Evolutionary conservation across 371 early-diverging fungal species (phyloP).

Genomic region (Capillidium rhysosporum): DNA sequence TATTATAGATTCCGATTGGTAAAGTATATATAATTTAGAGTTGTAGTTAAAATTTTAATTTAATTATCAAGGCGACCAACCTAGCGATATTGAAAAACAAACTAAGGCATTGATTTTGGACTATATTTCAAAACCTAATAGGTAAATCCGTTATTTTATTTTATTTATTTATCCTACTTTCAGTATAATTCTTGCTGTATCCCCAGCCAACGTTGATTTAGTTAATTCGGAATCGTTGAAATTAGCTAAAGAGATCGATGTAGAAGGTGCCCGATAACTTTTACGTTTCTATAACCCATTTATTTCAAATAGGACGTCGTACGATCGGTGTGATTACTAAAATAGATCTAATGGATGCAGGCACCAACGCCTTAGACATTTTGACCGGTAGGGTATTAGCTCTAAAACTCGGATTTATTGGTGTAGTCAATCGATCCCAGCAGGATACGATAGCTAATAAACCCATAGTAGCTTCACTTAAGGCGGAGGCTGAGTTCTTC

Average conservation of each 20-base stretch:
- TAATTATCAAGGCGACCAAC: too few species aligned
- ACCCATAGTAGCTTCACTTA: conserved; percentile 66
- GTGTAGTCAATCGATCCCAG: conserved; percentile 86
- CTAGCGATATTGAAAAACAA: conserved; percentile 94
- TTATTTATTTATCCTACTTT: too few species aligned
- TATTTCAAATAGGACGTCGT: too few species aligned
- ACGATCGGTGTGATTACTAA: conserved; percentile 99
- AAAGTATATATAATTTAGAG: too few species aligned
- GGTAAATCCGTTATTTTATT: too few species aligned
- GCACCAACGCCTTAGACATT: conserved; percentile 98
- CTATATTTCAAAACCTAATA: conserved; percentile 88
- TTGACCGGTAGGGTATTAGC: conserved; percentile 93
- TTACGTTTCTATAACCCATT: too few species aligned
- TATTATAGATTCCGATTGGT: conserved; percentile 69
- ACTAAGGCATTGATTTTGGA: conserved; percentile 93
- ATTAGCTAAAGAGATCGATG: conserved; percentile 92
- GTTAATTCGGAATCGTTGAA: conserved; percentile 98
- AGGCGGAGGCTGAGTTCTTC: conserved; percentile 80
- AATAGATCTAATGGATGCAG: conserved; percentile 98
- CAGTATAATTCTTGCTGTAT: conserved; percentile 94
- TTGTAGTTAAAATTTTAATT: too few species aligned
- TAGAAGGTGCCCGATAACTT: conserved; percentile 88
- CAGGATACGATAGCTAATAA: conserved; percentile 86
- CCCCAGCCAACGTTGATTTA: conserved; percentile 94
- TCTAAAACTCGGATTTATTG: conserved; percentile 81